Evolutionary conservation across 352 stramenopile genomes (phyloP).

Genomic region (Globisporangium nunn): DNA sequence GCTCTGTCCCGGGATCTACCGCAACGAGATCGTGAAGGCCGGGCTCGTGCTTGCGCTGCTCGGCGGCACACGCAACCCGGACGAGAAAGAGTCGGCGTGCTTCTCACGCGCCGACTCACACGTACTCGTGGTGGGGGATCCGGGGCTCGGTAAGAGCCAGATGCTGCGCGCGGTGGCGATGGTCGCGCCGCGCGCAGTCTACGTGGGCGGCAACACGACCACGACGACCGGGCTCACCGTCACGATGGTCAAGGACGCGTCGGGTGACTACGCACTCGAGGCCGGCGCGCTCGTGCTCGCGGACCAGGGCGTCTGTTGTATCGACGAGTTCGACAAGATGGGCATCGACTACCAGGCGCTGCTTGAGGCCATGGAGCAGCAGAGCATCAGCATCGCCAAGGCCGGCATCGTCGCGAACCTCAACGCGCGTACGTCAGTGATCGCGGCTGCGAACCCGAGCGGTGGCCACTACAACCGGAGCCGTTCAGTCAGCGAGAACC

Average conservation of each 20-base stretch:
- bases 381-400: conserved; percentile 94
- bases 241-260: conserved; percentile 92
- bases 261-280: conserved; percentile 89
- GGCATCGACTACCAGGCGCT: conserved; percentile 85
- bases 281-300: conserved; percentile 90
- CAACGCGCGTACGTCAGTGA: conserved; percentile 91
- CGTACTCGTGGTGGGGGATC: conserved; percentile 95
- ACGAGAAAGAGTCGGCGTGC: conserved; percentile 48
- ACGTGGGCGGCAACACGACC: conserved; percentile 96
- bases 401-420: conserved; percentile 93
- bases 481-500: conserved; percentile 94
- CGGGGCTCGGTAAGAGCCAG: conserved; percentile 94
- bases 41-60: conserved; percentile 94
- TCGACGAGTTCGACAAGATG: conserved; percentile 99
- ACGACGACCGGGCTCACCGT: conserved; percentile 95
- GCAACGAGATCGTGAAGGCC: conserved; percentile 97
- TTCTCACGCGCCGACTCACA: conserved; percentile 91
- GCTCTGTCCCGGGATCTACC: conserved; percentile 95
- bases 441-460: conserved; percentile 96
- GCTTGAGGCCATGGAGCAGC: conserved; percentile 98
- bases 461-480: conserved; percentile 95
- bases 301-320: conserved; percentile 95
- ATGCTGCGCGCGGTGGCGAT: conserved; percentile 90
- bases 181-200: conserved; percentile 92
- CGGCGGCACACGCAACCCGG: conserved; percentile 82